Conservation (phyloP, 2,329 filamentous ascomycete species). For the Aspergillus bombycis region DNA sequence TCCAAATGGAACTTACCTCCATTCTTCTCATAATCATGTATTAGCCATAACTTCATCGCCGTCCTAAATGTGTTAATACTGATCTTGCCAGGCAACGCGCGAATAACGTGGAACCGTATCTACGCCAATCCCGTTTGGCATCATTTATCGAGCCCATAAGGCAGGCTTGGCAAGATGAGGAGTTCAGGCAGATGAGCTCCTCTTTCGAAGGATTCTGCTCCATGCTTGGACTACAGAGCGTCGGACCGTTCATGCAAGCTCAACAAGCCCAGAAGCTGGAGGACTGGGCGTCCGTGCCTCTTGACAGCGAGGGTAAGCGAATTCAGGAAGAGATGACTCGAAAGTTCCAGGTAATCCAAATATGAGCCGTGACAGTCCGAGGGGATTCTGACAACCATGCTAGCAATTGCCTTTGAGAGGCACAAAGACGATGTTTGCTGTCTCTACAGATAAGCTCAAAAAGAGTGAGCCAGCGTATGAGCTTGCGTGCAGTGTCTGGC, state of each 20-base stretch:
- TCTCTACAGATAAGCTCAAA: constrained; percentile 86
- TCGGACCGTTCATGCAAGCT: constrained; percentile 76
- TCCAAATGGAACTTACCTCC: constrained; percentile 82
- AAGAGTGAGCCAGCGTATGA: constrained; percentile 73
- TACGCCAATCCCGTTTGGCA: constrained; percentile 71
- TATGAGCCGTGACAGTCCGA: not conserved
- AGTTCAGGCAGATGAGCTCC: constrained; percentile 69
- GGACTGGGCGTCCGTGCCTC: constrained; percentile 78
- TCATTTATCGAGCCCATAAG: constrained; percentile 83
- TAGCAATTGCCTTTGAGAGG: constrained; percentile 76
- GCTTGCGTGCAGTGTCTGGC: constrained; percentile 81
- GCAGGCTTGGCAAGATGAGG: constrained; percentile 74
- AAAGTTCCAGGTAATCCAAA: constrained; percentile 62
- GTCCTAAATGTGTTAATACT: constrained; percentile 3
- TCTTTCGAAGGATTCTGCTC: constrained; percentile 79
- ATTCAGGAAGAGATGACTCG: constrained; percentile 79
- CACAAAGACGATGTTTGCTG: constrained; percentile 89
- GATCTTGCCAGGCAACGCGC: constrained; percentile 69
- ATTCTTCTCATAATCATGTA: constrained; percentile 92
- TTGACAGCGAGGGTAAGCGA: constrained; percentile 77
- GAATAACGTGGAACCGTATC: constrained; percentile 69
- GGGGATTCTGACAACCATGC: constrained; percentile 12
- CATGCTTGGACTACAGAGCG: constrained; percentile 76
- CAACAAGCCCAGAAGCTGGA: constrained; percentile 73
- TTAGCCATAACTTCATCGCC: not conserved